Evolutionary conservation across 1,284 basidiomycete species (phyloP).

Genomic region (Chondrostereum purpureum): DNA sequence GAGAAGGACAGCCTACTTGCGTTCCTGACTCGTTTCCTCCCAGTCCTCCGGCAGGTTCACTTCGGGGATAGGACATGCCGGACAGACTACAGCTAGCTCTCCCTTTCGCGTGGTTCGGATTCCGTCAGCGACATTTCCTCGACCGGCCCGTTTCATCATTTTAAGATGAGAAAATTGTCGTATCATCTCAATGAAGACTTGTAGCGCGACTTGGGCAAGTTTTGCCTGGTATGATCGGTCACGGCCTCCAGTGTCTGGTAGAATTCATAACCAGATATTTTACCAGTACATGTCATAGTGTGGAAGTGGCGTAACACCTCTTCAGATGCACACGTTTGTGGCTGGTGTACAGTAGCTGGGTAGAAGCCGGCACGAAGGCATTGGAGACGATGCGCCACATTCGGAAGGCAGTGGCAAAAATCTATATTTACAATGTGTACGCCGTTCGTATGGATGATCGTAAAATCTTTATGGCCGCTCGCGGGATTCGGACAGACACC

Average conservation of each 20-base stretch:
- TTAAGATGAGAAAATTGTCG: neutral
- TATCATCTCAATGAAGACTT: neutral
- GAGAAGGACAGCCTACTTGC: neutral
- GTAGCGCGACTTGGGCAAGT: neutral
- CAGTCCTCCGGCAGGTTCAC: conserved; percentile 16
- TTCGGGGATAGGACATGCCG: conserved; percentile 17
- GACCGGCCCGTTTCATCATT: neutral
- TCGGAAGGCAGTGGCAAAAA: neutral
- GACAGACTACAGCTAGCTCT: conserved; percentile 15
- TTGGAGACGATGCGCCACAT: neutral
- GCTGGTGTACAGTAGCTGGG: neutral
- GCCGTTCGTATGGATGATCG: neutral
- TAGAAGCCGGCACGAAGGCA: neutral
- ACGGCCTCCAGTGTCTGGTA: neutral
- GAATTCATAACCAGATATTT: neutral
- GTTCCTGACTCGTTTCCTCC: conserved; percentile 1
- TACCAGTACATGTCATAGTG: neutral
- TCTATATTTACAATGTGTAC: neutral
- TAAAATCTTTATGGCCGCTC: neutral
- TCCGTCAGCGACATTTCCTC: conserved; percentile 11
- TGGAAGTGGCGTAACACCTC: neutral
- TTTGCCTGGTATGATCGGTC: neutral
- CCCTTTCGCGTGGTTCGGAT: conserved; percentile 9
- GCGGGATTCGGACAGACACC: neutral
- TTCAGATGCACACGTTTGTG: neutral